These are phyloP conservation scores for Falciphora oryzae DNA, from an alignment of 2,329 filamentous ascomycete species.

Conservation along the genomic window DNA sequence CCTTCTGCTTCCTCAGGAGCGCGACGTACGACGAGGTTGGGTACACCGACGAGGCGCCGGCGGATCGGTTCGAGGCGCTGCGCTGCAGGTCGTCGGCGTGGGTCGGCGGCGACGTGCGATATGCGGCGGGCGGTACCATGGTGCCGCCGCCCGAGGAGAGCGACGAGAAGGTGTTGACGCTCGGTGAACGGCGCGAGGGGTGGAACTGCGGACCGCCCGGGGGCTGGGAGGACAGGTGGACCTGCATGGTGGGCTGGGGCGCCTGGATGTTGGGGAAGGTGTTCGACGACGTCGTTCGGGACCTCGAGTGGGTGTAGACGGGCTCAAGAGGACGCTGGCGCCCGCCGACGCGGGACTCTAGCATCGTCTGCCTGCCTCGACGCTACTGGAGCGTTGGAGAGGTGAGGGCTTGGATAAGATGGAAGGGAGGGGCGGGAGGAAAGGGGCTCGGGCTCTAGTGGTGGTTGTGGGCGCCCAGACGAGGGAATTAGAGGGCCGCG, in stretches of 20 bases:
- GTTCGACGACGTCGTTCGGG: constrained; percentile 52
- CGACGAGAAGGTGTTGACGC: constrained; percentile 65
- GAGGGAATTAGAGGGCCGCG: neutral
- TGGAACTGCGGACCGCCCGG: constrained; percentile 25
- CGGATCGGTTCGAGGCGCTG: constrained; percentile 76
- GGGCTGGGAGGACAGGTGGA: constrained; percentile 21
- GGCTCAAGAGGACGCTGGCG: constrained; percentile 23
- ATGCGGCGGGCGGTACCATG: constrained; percentile 46
- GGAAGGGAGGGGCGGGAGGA: neutral
- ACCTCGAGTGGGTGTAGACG: constrained; percentile 48
- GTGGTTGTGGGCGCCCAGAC: neutral
- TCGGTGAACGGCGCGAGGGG: constrained; percentile 52
- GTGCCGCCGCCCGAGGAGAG: constrained; percentile 47
- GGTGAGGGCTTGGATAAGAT: neutral
- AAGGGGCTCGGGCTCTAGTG: too few species aligned
- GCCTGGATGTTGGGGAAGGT: constrained; percentile 35
- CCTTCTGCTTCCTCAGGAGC: constrained; percentile 93
- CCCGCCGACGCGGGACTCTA: constrained; percentile 25
- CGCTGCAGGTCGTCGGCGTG: constrained; percentile 52
- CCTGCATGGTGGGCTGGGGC: constrained; percentile 23
- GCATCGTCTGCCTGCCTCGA: constrained; percentile 19
- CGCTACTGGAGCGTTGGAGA: neutral
- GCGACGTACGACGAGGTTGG: constrained; percentile 81
- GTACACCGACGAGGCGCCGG: constrained; percentile 34
- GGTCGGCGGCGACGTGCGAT: constrained; percentile 47